A percentile compares a stretch with the other conserved stretches of the same genome.
These are phyloP conservation scores for Melastoma malabathricum DNA, from an alignment of 345 rosid species.

Conservation along the genomic window DNA sequence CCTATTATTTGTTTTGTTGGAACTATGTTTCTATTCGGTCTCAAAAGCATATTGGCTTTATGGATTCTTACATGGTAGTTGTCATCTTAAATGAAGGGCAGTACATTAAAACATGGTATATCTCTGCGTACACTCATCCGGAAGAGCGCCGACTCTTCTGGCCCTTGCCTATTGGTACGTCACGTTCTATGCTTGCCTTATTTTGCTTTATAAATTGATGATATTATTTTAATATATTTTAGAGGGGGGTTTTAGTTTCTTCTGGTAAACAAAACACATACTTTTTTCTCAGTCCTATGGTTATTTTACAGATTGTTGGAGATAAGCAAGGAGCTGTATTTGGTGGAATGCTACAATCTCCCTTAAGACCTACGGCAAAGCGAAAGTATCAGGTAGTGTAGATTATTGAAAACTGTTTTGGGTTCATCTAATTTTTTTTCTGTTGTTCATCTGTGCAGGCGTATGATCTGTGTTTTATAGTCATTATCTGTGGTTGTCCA, in stretches of 20 bases:
- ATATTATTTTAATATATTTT: background rate
- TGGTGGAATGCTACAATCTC: conserved; percentile 74
- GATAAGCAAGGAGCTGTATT: conserved; percentile 77
- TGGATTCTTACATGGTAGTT: conserved; percentile 21
- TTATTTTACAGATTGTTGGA: conserved; percentile 46
- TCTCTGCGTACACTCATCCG: conserved; percentile 87
- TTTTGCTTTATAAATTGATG: conserved; percentile 1
- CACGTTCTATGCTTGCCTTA: background rate
- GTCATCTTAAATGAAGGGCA: conserved; percentile 77
- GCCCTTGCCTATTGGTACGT: conserved; percentile 77
- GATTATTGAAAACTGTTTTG: background rate
- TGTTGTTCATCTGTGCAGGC: too few species aligned
- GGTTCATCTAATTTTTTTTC: too few species aligned
- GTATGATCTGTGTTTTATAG: background rate
- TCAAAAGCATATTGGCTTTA: conserved; percentile 1
- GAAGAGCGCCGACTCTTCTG: conserved; percentile 59
- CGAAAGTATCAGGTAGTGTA: conserved; percentile 73
- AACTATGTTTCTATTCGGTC: background rate
- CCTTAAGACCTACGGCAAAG: conserved; percentile 69
- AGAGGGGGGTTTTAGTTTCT: background rate
- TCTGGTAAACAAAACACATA: background rate
- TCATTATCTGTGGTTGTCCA: background rate
- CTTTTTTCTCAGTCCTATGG: background rate
- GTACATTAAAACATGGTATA: conserved; percentile 90
- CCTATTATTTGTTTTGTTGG: background rate